These are phyloP conservation scores for Coemansia sp. DNA, from an alignment of 192 early-diverging fungal species.

Conservation along the genomic window DNA sequence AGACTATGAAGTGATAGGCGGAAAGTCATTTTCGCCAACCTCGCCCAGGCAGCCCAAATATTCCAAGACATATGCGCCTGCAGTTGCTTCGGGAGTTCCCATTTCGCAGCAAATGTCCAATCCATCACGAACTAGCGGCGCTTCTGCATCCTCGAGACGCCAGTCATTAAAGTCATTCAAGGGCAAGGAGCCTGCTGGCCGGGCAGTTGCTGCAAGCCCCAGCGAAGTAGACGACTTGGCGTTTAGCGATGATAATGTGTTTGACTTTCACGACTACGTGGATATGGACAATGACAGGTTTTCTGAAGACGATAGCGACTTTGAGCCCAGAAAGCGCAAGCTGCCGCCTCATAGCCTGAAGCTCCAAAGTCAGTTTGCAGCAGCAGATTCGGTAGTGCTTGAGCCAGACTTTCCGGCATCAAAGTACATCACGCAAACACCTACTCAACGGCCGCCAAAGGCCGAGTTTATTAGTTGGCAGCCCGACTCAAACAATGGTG, in stretches of 20 bases:
- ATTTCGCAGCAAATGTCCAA: slow-evolving; percentile 3
- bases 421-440: slow-evolving; percentile 10
- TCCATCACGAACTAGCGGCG: not conserved
- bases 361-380: slow-evolving; percentile 33
- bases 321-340: not conserved
- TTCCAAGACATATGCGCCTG: slow-evolving; percentile 8
- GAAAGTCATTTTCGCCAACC: slow-evolving; percentile 36
- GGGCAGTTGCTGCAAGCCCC: slow-evolving; percentile 6
- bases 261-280: slow-evolving; percentile 38
- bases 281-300: slow-evolving; percentile 30
- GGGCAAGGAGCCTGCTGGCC: slow-evolving; percentile 10
- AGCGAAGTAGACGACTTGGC: slow-evolving; percentile 15
- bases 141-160: slow-evolving; percentile 1
- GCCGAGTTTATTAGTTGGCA: slow-evolving; percentile 12
- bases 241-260: slow-evolving; percentile 27
- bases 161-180: slow-evolving; percentile 20
- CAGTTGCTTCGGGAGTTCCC: slow-evolving; percentile 4
- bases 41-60: slow-evolving; percentile 40
- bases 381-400: slow-evolving; percentile 34
- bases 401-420: slow-evolving; percentile 35
- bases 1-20: slow-evolving; percentile 49
- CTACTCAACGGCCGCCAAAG: not conserved
- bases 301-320: slow-evolving; percentile 20
- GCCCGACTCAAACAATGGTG: not conserved
- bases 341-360: not conserved